A percentile compares a stretch with the other conserved stretches of the same genome.
phyloP scores from a whole-genome alignment of 176 grass and related monocot species.

The Zoysia japonica region DNA sequence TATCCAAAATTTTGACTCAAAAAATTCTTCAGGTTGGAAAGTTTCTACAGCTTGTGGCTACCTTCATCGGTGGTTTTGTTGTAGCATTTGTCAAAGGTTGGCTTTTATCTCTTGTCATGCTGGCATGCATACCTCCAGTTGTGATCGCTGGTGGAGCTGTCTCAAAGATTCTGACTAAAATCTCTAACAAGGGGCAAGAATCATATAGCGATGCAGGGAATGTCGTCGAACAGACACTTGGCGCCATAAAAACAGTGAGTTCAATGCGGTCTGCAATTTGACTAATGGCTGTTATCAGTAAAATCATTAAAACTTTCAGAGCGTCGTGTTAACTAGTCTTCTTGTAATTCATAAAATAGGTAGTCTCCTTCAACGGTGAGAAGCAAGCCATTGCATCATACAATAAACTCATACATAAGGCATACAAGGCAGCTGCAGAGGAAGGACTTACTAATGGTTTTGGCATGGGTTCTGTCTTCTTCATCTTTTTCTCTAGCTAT shows the following conservation, averaged over 20 bases:
- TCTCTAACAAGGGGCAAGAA: constrained; percentile 53
- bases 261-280: not conserved
- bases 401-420: constrained; percentile 52
- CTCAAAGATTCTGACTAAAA: constrained; percentile 37
- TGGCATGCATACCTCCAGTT: constrained; percentile 57
- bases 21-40: constrained; percentile 60
- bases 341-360: constrained; percentile 36
- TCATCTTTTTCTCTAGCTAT: constrained; percentile 62
- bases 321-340: not conserved
- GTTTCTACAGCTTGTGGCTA: constrained; percentile 55
- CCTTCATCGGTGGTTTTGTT: constrained; percentile 69
- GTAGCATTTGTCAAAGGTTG: constrained; percentile 71
- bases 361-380: constrained; percentile 73
- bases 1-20: not conserved
- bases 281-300: not conserved
- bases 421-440: constrained; percentile 52
- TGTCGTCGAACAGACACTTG: constrained; percentile 78
- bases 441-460: constrained; percentile 63
- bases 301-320: constrained; percentile 17
- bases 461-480: constrained; percentile 53
- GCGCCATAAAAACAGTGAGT: constrained; percentile 78
- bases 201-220: constrained; percentile 70
- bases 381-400: constrained; percentile 58
- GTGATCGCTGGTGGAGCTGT: constrained; percentile 53
- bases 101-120: constrained; percentile 64